Evolutionary conservation across 768 basidiomycete species (phyloP).

Genomic region (Suillus brevipes): DNA sequence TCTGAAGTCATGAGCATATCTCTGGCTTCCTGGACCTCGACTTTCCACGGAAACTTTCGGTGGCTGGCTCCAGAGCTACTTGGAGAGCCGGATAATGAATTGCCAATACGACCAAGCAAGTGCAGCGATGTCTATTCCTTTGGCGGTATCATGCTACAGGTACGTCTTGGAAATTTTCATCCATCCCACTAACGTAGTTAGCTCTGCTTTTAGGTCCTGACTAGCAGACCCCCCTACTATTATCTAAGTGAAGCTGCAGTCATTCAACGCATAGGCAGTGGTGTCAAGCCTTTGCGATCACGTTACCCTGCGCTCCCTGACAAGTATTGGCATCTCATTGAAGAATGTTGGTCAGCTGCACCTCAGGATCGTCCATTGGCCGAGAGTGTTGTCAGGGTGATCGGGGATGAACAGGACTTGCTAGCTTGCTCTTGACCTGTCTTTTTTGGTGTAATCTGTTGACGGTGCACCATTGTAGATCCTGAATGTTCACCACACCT

Average conservation of each 20-base stretch:
- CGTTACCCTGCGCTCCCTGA: slow-evolving; percentile 31
- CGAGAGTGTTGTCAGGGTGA: background rate
- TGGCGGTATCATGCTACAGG: slow-evolving; percentile 35
- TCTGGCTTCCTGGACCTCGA: background rate
- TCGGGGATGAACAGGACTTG: background rate
- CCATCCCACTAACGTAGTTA: slow-evolving; percentile 28
- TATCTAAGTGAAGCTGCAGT: slow-evolving; percentile 19
- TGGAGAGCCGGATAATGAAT: background rate
- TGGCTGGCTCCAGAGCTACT: slow-evolving; percentile 45
- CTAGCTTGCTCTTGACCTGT: background rate
- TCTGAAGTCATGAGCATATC: slow-evolving; percentile 32
- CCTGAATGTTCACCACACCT: no score
- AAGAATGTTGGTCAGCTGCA: slow-evolving; percentile 39
- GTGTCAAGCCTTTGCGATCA: slow-evolving; percentile 22
- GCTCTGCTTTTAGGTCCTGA: background rate
- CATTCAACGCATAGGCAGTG: slow-evolving; percentile 17
- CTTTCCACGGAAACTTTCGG: slow-evolving; percentile 33
- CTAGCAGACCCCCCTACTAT: slow-evolving; percentile 23
- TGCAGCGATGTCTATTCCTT: slow-evolving; percentile 45
- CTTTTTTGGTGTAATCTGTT: no score
- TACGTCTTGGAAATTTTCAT: slow-evolving; percentile 10
- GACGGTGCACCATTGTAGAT: no score
- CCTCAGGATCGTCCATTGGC: background rate
- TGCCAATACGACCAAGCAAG: background rate
- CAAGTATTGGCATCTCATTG: slow-evolving; percentile 42